Conservation (phyloP, 768 basidiomycete species). For the Mycena alexandri region DNA sequence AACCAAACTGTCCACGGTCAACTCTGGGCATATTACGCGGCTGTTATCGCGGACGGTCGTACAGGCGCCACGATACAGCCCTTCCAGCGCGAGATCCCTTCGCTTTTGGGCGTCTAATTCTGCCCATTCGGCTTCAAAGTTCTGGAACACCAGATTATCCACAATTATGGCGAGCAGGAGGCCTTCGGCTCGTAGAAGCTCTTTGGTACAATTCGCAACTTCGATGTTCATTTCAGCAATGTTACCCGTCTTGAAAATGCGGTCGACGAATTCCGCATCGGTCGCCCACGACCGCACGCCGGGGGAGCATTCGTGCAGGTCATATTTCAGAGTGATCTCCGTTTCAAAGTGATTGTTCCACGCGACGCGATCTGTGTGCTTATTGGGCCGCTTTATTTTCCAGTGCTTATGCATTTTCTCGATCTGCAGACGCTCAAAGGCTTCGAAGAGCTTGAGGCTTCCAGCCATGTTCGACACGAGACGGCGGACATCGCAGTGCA, state of each 20-base stretch:
- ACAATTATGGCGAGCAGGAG: neutral
- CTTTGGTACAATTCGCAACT: neutral
- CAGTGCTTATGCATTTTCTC: too few relatives aligned
- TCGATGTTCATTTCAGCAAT: neutral
- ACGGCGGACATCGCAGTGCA: too few relatives aligned
- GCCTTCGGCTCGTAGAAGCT: neutral
- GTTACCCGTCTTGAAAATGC: neutral
- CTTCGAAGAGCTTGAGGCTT: too few relatives aligned
- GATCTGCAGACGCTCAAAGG: too few relatives aligned
- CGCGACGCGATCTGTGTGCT: slow-evolving; percentile 9
- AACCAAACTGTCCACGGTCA: slow-evolving; percentile 17
- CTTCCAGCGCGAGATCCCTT: too few relatives aligned
- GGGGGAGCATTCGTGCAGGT: neutral
- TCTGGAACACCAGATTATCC: neutral
- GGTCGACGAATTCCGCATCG: neutral
- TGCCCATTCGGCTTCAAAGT: slow-evolving; percentile 1
- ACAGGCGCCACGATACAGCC: slow-evolving; percentile 7
- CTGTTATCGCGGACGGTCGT: slow-evolving; percentile 18
- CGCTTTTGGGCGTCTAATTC: too few relatives aligned
- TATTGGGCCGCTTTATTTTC: neutral
- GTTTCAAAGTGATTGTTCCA: slow-evolving; percentile 12
- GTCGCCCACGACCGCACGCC: too few relatives aligned
- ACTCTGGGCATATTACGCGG: slow-evolving; percentile 17
- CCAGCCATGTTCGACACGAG: too few relatives aligned
- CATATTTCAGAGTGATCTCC: neutral